A percentile compares a stretch with the other conserved stretches of the same genome.
Evolutionary conservation across 2,329 filamentous ascomycete species (phyloP).

Genomic region (Sporothrix globosa): DNA sequence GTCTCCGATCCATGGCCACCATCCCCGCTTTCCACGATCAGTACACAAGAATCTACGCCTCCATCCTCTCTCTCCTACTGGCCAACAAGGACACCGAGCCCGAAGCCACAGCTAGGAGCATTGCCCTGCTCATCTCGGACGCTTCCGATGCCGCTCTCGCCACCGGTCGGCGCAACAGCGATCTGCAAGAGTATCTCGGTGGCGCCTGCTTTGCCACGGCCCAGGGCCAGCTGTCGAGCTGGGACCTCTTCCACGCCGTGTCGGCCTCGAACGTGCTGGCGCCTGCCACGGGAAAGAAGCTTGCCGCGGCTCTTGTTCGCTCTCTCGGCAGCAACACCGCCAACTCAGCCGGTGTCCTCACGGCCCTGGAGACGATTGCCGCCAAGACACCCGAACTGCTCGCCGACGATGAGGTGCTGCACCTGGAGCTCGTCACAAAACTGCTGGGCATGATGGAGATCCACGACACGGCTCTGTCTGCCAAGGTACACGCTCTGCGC

Average conservation of each 20-base stretch:
- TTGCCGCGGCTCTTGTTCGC: conserved; percentile 41
- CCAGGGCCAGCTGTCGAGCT: conserved; percentile 43
- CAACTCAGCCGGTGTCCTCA: conserved; percentile 44
- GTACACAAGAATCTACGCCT: conserved; percentile 41
- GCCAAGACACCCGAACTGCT: conserved; percentile 52
- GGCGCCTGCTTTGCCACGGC: conserved; percentile 48
- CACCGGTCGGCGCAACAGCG: conserved; percentile 46
- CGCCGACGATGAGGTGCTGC: conserved; percentile 49
- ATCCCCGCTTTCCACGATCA: conserved; percentile 45
- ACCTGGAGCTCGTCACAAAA: conserved; percentile 56
- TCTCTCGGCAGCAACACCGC: conserved; percentile 32
- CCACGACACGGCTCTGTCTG: conserved; percentile 45
- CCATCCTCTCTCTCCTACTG: conserved; percentile 51
- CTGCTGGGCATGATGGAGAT: conserved; percentile 60
- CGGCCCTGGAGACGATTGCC: conserved; percentile 54
- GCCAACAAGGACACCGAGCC: conserved; percentile 36
- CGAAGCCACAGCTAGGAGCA: conserved; percentile 42
- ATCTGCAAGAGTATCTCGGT: conserved; percentile 55
- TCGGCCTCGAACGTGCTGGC: conserved; percentile 50
- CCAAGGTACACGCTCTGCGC: conserved; percentile 50
- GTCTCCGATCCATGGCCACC: conserved; percentile 61
- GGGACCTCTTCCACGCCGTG: conserved; percentile 55
- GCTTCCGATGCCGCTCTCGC: conserved; percentile 43
- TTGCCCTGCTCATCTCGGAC: conserved; percentile 55
- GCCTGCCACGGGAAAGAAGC: conserved; percentile 41